Conservation (phyloP, 345 rosid species). For the Limnanthes douglasii region DNA sequence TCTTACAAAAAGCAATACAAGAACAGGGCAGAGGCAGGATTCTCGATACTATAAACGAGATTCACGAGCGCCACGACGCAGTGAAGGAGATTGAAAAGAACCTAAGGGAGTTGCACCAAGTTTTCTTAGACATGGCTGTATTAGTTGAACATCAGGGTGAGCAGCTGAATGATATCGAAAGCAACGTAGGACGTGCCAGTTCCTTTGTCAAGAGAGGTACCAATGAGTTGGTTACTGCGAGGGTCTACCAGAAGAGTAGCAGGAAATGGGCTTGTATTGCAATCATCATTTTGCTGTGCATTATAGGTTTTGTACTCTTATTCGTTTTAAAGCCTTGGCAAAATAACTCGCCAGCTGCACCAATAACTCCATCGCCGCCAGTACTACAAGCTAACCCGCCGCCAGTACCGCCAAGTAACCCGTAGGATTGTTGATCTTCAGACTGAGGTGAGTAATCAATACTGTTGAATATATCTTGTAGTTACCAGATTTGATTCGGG, state of each 20-base stretch:
- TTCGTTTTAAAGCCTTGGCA: constrained; percentile 64
- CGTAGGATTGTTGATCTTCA: too few species aligned
- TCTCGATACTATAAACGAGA: constrained; percentile 59
- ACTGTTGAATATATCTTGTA: too few species aligned
- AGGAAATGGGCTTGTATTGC: constrained; percentile 72
- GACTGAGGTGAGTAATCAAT: too few species aligned
- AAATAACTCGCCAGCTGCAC: too few species aligned
- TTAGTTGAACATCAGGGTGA: constrained; percentile 55
- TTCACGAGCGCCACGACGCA: constrained; percentile 85
- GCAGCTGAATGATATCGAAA: constrained; percentile 59
- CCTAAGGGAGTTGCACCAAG: constrained; percentile 71
- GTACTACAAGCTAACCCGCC: constrained; percentile 7
- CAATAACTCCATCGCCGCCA: too few species aligned
- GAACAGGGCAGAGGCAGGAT: constrained; percentile 82
- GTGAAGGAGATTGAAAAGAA: constrained; percentile 68
- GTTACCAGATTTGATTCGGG: too few species aligned
- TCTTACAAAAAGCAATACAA: constrained; percentile 81
- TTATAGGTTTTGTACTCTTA: constrained; percentile 52
- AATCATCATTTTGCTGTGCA: constrained; percentile 33
- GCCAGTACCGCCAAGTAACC: constrained; percentile 6
- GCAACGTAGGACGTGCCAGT: constrained; percentile 44
- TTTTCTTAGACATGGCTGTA: constrained; percentile 73
- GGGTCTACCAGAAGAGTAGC: constrained; percentile 50
- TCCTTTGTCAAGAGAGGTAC: constrained; percentile 49
- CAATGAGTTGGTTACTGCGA: constrained; percentile 28